Evolutionary conservation across 139 green algal genomes (phyloP).

Genomic region (Micromonas commoda): DNA sequence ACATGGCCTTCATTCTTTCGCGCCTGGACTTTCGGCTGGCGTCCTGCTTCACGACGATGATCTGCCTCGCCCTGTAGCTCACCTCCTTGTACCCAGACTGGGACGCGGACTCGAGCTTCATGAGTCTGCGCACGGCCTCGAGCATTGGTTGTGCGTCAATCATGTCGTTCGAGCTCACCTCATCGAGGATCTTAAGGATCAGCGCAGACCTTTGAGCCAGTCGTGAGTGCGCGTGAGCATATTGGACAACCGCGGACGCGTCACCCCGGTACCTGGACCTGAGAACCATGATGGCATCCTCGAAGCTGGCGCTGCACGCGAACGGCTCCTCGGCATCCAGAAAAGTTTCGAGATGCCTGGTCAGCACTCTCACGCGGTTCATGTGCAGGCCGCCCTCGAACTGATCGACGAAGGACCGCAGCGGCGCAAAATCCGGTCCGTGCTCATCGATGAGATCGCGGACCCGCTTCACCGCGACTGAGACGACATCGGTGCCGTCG

Average conservation of each 20-base stretch:
- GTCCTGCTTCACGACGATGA: constrained; percentile 23
- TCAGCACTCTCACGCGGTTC: constrained; percentile 7
- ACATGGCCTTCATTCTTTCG: neutral
- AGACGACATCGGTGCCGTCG: neutral
- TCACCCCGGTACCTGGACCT: constrained; percentile 1
- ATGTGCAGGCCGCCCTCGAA: constrained; percentile 3
- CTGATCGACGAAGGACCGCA: constrained; percentile 5
- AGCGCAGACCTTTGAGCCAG: neutral
- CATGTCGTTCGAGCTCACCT: neutral
- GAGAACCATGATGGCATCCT: constrained; percentile 30
- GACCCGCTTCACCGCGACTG: neutral
- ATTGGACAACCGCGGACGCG: neutral
- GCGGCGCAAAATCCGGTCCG: constrained; percentile 26
- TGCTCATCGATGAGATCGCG: constrained; percentile 37
- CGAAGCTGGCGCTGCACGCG: neutral
- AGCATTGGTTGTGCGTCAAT: neutral
- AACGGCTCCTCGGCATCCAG: constrained; percentile 28
- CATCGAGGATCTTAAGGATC: constrained; percentile 5
- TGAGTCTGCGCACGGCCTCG: neutral
- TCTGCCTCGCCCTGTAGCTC: neutral
- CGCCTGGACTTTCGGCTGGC: neutral
- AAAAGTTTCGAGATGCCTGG: constrained; percentile 6
- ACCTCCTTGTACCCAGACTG: neutral
- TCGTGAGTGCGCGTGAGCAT: constrained; percentile 20
- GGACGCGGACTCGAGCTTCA: constrained; percentile 9